Base-by-base conservation (phyloP, 768 basidiomycete genomes). In the Hericium rajendrae region DNA sequence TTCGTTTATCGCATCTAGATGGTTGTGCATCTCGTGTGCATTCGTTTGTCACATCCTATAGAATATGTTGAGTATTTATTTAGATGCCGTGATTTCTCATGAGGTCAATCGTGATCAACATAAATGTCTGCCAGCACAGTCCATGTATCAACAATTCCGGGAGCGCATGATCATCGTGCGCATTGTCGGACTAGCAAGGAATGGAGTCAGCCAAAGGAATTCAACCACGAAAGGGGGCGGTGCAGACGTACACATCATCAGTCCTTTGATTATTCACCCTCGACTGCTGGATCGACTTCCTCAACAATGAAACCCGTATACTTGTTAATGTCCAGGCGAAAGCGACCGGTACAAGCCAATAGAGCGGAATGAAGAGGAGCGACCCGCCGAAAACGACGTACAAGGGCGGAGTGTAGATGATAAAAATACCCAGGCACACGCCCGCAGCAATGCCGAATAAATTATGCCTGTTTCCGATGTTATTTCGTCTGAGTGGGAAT, bases 361-460 rank as follows among this genome's bases (percentile, higher is more conserved):
- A 86, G 38, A 86, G 67, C 18, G 84, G 84, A 26, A 78, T 79
- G 16, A 84, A 72, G 48, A 72, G 76, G 66, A 74, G 66, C 0
- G 82, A 77, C 13, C 84, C 84, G 2, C 83, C 82, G 64, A 86
- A 86, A 12, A 85, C 84, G 61, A 82, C 79, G 60, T 83, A 83
- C 43, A 86, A 69, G 40, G 85, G 85, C 16, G 84, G 84, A 0
- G 81, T 83, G 67, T 86, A 86, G 61, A 85, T 73, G 64, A 85
- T 77, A 66, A 85, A 84, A 71, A 86, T 81, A 49, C 82, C 83
- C 13, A 86, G 72, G 54, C 76, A 77, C 13, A 81, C 84, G 13
- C 84, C 84, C 0, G 72, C 79, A 22, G 84, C 38, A 58, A 86
- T 84, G 16, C 83, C 84, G 32, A 72, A 70, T 59, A 86, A 85